These are phyloP conservation scores for Globisporangium megalacanthum DNA, from an alignment of 352 stramenopile species.

Conservation along the genomic window DNA sequence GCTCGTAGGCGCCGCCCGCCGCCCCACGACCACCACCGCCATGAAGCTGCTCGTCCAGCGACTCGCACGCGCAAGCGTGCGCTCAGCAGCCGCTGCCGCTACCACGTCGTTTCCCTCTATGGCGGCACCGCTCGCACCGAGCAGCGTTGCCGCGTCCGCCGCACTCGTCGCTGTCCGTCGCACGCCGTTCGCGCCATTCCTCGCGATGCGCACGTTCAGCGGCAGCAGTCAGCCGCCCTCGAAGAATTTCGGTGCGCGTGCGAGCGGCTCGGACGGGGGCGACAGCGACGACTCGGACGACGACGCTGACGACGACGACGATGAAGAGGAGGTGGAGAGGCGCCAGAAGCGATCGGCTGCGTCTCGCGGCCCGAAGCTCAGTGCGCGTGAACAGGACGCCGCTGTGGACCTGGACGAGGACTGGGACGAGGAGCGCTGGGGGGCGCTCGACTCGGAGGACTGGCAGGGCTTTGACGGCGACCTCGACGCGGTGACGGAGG, in stretches of 20 bases:
- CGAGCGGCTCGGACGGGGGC: no score
- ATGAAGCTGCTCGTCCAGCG: constrained; percentile 22
- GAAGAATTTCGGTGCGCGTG: constrained; percentile 4
- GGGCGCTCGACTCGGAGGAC: constrained; percentile 55
- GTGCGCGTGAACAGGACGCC: constrained; percentile 22
- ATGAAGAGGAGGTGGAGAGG: constrained; percentile 18
- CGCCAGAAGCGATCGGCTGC: constrained; percentile 11
- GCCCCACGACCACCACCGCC: not conserved
- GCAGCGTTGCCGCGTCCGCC: constrained; percentile 1
- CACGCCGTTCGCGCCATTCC: constrained; percentile 8
- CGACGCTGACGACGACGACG: constrained; percentile 23
- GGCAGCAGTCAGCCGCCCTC: constrained; percentile 16
- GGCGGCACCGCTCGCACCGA: constrained; percentile 9
- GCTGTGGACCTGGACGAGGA: constrained; percentile 40
- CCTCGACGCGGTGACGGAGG: constrained; percentile 65
- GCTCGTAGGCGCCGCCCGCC: not conserved
- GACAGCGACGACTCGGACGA: not conserved
- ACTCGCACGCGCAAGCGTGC: constrained; percentile 19
- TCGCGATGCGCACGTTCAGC: constrained; percentile 25
- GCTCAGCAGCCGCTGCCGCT: constrained; percentile 3
- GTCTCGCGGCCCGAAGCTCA: constrained; percentile 13
- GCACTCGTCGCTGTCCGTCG: constrained; percentile 8
- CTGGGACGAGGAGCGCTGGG: constrained; percentile 69
- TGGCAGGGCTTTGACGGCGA: constrained; percentile 81
- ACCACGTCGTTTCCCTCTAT: constrained; percentile 1